Percentiles rank a stretch among this genome's conserved stretches.
Evolutionary conservation across 305 asterid species (phyloP).

Genomic region (Fraxinus latifolia): DNA sequence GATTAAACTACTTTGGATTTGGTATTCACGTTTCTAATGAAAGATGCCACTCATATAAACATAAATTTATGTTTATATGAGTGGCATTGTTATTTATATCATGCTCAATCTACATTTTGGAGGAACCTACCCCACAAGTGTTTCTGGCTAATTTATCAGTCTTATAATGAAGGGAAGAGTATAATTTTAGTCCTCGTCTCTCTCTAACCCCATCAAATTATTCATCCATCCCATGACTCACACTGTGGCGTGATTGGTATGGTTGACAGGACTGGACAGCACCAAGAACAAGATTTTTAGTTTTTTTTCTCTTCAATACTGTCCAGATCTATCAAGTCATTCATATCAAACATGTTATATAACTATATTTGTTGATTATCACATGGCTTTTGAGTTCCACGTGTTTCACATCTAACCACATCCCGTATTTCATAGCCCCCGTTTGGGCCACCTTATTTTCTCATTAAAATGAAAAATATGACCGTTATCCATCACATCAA

Average conservation of each 20-base stretch:
- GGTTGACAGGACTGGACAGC: not conserved
- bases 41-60: not conserved
- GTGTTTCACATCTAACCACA: not conserved
- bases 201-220: not conserved
- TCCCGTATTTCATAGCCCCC: not conserved
- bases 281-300: not conserved
- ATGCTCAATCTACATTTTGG: not conserved
- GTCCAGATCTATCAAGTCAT: not conserved
- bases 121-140: not conserved
- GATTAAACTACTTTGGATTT: not conserved
- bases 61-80: not conserved
- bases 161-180: not conserved
- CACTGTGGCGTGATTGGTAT: not conserved
- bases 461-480: too few relatives aligned
- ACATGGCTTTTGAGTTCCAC: not conserved
- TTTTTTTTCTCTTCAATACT: not conserved
- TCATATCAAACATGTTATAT: not conserved
- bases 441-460: too few relatives aligned
- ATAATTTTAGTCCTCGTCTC: not conserved
- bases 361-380: not conserved
- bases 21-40: not conserved
- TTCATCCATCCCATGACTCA: not conserved
- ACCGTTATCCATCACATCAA: too few relatives aligned
- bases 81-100: not conserved
- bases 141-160: not conserved